These are phyloP conservation scores for Mortierella sp. DNA, from an alignment of 371 early-diverging fungal species.

Conservation along the genomic window DNA sequence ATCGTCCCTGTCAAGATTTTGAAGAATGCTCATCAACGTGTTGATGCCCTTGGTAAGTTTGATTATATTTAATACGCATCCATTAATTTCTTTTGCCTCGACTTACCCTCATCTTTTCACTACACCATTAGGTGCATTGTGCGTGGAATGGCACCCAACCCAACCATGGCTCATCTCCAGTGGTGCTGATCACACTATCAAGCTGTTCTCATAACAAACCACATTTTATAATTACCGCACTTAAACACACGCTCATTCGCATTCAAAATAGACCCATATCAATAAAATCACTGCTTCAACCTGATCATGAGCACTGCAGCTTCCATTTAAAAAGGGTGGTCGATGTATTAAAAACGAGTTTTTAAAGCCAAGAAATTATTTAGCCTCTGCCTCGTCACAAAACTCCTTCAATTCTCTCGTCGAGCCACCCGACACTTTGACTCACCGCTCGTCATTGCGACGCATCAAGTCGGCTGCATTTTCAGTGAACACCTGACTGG, in stretches of 20 bases:
- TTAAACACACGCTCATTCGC: background rate
- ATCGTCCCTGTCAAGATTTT: conserved; percentile 98
- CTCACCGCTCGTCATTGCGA: too few relatives aligned
- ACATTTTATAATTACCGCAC: background rate
- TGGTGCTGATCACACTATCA: conserved; percentile 83
- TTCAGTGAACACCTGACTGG: too few relatives aligned
- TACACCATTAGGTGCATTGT: conserved; percentile 73
- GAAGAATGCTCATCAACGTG: conserved; percentile 77
- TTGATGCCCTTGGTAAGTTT: conserved; percentile 75
- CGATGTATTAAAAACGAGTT: too few relatives aligned
- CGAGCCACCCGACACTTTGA: too few relatives aligned
- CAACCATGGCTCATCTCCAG: conserved; percentile 96
- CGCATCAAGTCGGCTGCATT: too few relatives aligned
- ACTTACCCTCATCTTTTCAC: background rate
- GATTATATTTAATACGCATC: background rate
- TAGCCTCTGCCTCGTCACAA: background rate
- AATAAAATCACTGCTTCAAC: background rate
- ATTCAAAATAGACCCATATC: background rate
- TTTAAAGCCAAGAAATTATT: too few relatives aligned
- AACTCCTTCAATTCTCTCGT: too few relatives aligned
- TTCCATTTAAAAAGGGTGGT: too few relatives aligned
- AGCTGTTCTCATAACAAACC: conserved; percentile 76
- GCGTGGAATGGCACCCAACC: conserved; percentile 93
- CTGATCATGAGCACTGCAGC: too few relatives aligned
- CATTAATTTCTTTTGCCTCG: background rate